Percentiles rank a stretch among this genome's conserved stretches.
These are phyloP conservation scores for Aureobasidium lini DNA, from an alignment of 2,329 filamentous ascomycete genomes.

Conservation along the genomic window DNA sequence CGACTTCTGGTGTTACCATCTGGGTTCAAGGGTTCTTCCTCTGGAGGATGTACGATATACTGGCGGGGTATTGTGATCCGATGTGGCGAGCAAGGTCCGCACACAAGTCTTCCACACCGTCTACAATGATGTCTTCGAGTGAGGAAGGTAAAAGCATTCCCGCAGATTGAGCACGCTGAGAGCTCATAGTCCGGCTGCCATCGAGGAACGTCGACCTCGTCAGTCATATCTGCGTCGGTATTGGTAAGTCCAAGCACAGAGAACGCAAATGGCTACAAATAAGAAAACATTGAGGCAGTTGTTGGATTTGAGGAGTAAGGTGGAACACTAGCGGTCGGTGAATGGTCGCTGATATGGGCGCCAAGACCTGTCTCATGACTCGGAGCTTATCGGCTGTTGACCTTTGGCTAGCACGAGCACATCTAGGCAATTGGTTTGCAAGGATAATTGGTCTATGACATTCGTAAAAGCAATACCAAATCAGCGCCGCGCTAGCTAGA, in stretches of 20 bases:
- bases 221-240: background rate
- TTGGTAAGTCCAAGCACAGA: background rate
- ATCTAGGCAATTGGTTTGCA: background rate
- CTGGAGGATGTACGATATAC: constrained; percentile 78
- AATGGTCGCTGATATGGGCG: background rate
- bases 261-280: background rate
- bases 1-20: constrained; percentile 36
- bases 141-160: constrained; percentile 71
- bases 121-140: constrained; percentile 90
- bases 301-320: background rate
- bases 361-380: background rate
- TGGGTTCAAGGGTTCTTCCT: constrained; percentile 19
- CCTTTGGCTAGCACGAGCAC: background rate
- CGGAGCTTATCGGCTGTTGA: background rate
- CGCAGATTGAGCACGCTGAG: constrained; percentile 76
- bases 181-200: constrained; percentile 90
- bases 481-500: constrained; percentile 4
- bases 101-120: constrained; percentile 91
- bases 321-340: background rate
- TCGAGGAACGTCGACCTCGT: constrained; percentile 54
- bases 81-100: constrained; percentile 82
- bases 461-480: background rate
- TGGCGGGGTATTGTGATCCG: constrained; percentile 89
- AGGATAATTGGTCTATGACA: background rate
- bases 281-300: background rate